Evolutionary conservation across 306 rosid genomes (phyloP).

Genomic region (Begonia loranthoides): DNA sequence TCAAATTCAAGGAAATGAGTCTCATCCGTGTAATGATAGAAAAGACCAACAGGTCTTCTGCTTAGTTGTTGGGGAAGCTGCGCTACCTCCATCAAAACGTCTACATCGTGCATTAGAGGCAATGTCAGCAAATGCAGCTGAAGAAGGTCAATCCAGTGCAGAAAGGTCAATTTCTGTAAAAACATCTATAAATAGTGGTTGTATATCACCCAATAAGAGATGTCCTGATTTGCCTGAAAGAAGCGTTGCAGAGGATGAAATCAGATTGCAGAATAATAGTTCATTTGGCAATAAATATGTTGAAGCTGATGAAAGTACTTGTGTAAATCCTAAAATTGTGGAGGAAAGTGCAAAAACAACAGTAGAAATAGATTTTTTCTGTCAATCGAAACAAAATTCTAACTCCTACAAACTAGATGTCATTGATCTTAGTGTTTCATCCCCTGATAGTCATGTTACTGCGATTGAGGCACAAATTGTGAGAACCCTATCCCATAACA

Average conservation of each 20-base stretch:
- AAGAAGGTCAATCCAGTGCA: slow-evolving; percentile 38
- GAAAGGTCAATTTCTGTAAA: slow-evolving; percentile 20
- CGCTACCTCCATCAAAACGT: slow-evolving; percentile 89
- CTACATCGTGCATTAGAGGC: slow-evolving; percentile 98
- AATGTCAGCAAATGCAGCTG: slow-evolving; percentile 93
- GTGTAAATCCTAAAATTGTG: slow-evolving; percentile 16
- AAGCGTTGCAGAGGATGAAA: slow-evolving; percentile 18
- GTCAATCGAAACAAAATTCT: slow-evolving; percentile 19
- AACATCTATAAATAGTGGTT: slow-evolving; percentile 17
- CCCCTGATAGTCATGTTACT: not conserved
- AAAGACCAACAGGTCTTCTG: slow-evolving; percentile 57
- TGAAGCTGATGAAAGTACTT: slow-evolving; percentile 15
- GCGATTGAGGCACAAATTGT: not conserved
- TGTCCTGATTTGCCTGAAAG: slow-evolving; percentile 13
- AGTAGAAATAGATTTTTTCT: slow-evolving; percentile 16
- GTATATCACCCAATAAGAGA: slow-evolving; percentile 21
- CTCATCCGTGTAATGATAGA: slow-evolving; percentile 36
- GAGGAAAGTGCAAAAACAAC: slow-evolving; percentile 21
- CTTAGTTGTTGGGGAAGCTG: slow-evolving; percentile 70
- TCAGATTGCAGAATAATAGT: slow-evolving; percentile 15
- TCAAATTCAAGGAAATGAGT: no score
- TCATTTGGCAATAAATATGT: slow-evolving; percentile 18
- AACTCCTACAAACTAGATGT: slow-evolving; percentile 14
- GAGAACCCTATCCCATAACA: not conserved
- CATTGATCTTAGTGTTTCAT: not conserved